Percentiles rank a stretch among this genome's conserved stretches.
These are phyloP conservation scores for Lophiotrema nucula DNA, from an alignment of 495 filamentous ascomycete genomes.

Conservation along the genomic window DNA sequence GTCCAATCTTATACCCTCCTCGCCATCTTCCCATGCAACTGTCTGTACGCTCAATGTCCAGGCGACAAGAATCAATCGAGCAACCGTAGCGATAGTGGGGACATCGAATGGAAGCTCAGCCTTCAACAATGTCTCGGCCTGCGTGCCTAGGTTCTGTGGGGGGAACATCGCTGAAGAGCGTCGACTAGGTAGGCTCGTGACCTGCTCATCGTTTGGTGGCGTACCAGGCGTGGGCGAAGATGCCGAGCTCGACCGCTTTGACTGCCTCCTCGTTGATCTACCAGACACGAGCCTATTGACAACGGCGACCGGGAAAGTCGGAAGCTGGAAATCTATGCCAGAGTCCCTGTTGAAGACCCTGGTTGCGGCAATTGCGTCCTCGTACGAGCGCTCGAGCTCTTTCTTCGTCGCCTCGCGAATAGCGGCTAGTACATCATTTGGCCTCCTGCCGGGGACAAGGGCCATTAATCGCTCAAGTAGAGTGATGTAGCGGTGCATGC, in stretches of 20 bases:
- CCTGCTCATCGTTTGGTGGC: not conserved
- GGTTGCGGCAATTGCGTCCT: conserved; percentile 6
- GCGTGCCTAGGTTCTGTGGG: not conserved
- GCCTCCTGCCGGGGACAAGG: conserved; percentile 6
- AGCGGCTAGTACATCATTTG: conserved; percentile 4
- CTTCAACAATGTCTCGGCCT: conserved; percentile 14
- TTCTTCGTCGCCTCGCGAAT: conserved; percentile 10
- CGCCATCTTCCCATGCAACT: conserved; percentile 17
- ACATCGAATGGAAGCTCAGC: conserved; percentile 13
- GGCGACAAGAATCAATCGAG: conserved; percentile 16
- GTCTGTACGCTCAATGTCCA: conserved; percentile 21
- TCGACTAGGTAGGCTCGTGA: not conserved
- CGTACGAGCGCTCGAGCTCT: conserved; percentile 13
- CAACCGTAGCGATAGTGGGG: conserved; percentile 9
- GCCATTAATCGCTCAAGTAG: conserved; percentile 24
- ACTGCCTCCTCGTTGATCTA: not conserved
- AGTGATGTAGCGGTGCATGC: conserved; percentile 17
- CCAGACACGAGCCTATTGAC: not conserved
- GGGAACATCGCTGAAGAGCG: conserved; percentile 5
- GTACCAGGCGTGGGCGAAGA: not conserved
- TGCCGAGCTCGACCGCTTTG: conserved; percentile 4
- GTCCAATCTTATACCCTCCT: not conserved
- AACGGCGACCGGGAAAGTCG: not conserved
- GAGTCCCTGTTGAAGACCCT: not conserved
- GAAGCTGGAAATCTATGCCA: too few relatives aligned